phyloP scores from a whole-genome alignment of 228 moss, liverwort and hornwort species.

The Sphagnum magellanicum region DNA sequence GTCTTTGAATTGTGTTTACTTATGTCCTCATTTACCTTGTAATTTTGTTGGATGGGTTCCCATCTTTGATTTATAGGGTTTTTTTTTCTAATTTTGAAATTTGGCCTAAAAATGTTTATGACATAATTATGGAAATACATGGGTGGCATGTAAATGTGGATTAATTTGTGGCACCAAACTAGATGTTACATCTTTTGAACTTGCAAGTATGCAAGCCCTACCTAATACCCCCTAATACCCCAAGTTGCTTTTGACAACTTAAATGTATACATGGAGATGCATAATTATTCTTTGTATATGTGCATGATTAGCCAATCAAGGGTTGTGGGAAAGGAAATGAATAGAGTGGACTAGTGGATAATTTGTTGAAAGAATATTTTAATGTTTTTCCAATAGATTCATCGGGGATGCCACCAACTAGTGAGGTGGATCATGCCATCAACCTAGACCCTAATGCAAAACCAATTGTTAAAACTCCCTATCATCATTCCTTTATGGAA shows the following conservation, averaged over 20 bases:
- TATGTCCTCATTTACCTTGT: no score
- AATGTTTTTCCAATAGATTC: not conserved
- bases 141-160: not conserved
- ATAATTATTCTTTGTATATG: not conserved
- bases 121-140: not conserved
- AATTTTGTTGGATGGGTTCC: no score
- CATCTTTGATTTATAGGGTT: no score
- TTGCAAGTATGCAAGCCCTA: not conserved
- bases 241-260: not conserved
- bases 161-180: not conserved
- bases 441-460: not conserved
- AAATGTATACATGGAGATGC: not conserved
- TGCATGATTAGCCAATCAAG: not conserved
- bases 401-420: not conserved
- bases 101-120: not conserved
- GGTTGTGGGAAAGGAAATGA: not conserved
- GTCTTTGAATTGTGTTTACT: no score
- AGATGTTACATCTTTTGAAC: not conserved
- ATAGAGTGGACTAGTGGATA: not conserved
- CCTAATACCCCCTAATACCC: not conserved
- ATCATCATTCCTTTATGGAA: not conserved
- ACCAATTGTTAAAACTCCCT: not conserved
- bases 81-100: not conserved
- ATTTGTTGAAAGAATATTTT: not conserved
- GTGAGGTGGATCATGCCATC: slow-evolving; percentile 1